These are phyloP conservation scores for Talaromyces thailandensis DNA, from an alignment of 495 filamentous ascomycete genomes.

Conservation along the genomic window DNA sequence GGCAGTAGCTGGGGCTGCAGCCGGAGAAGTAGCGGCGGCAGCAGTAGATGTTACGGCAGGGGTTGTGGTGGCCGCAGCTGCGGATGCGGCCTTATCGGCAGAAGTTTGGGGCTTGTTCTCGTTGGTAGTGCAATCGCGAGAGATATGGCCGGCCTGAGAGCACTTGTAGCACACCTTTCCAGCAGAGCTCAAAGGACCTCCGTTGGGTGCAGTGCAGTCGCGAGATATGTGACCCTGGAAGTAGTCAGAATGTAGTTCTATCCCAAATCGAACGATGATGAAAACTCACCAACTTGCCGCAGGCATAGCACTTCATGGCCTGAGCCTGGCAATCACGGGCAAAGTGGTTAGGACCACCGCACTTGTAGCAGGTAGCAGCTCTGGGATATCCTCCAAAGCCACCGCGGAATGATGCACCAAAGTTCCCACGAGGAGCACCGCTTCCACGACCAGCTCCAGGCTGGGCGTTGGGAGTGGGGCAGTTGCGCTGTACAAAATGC, in stretches of 20 bases:
- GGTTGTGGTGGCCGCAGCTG: slow-evolving; percentile 21
- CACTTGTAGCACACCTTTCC: slow-evolving; percentile 99
- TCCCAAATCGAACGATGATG: not conserved
- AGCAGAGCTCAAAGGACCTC: slow-evolving; percentile 86
- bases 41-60: slow-evolving; percentile 28
- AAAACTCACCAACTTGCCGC: slow-evolving; percentile 69
- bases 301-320: slow-evolving; percentile 99
- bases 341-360: slow-evolving; percentile 97
- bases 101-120: slow-evolving; percentile 38
- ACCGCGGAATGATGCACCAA: slow-evolving; percentile 58
- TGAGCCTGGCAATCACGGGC: slow-evolving; percentile 98
- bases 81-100: slow-evolving; percentile 24
- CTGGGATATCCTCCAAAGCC: slow-evolving; percentile 60
- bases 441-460: slow-evolving; percentile 53
- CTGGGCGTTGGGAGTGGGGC: slow-evolving; percentile 58
- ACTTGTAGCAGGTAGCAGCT: slow-evolving; percentile 97
- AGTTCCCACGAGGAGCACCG: slow-evolving; percentile 61
- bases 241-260: slow-evolving; percentile 1
- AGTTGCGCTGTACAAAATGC: slow-evolving; percentile 54
- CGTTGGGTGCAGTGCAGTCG: slow-evolving; percentile 96
- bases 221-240: slow-evolving; percentile 81
- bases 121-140: slow-evolving; percentile 71
- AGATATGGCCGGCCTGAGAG: slow-evolving; percentile 91
- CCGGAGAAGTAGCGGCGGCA: slow-evolving; percentile 21
- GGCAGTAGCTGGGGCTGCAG: slow-evolving; percentile 32